A percentile compares a stretch with the other conserved stretches of the same genome.
Evolutionary conservation across 306 rosid genomes (phyloP).

Genomic region (Fagus sylvatica): DNA sequence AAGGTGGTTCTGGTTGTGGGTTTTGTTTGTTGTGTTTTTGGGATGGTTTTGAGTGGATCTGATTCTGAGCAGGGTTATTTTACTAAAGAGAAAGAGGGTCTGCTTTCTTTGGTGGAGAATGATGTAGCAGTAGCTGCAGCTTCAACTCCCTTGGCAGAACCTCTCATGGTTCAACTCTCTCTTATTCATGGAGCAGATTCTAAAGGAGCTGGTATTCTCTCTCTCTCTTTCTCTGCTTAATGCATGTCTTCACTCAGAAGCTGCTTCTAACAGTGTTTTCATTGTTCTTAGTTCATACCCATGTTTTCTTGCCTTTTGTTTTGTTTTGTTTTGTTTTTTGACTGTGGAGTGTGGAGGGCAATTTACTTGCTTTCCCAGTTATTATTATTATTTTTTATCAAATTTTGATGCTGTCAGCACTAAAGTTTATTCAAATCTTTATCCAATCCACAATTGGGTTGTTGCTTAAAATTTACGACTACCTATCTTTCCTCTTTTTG

Average conservation of each 20-base stretch:
- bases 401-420: too few species aligned
- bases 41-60: constrained; percentile 40
- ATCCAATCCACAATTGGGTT: background rate
- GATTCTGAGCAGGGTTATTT: constrained; percentile 26
- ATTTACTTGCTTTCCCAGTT: too few species aligned
- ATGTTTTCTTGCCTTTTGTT: too few species aligned
- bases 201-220: constrained; percentile 65
- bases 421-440: background rate
- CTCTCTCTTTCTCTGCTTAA: background rate
- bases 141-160: constrained; percentile 27
- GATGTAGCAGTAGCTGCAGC: constrained; percentile 23
- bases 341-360: too few species aligned
- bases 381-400: too few species aligned
- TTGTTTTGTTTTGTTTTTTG: background rate
- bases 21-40: constrained; percentile 37
- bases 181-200: constrained; percentile 73
- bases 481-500: background rate
- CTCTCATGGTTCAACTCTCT: constrained; percentile 67
- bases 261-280: background rate
- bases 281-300: background rate
- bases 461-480: background rate
- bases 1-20: constrained; percentile 22
- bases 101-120: constrained; percentile 32
- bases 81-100: background rate
- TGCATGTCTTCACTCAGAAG: constrained; percentile 23